Evolutionary conservation across 1,284 basidiomycete species (phyloP).

Genomic region (Malassezia brasiliensis): DNA sequence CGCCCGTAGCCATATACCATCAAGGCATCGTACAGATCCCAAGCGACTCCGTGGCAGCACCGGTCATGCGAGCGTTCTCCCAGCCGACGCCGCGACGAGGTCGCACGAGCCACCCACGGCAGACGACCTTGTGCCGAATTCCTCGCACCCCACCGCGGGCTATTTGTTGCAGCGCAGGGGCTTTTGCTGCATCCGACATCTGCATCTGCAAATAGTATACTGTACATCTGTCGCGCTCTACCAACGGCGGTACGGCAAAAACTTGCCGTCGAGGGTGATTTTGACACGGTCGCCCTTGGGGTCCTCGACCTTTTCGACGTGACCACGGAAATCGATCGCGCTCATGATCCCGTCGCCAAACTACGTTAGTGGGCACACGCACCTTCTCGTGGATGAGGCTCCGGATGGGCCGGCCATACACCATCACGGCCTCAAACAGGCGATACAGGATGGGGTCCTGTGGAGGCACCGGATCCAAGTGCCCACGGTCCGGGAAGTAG

Average conservation of each 20-base stretch:
- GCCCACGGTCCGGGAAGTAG: slow-evolving; percentile 30
- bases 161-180: too few species aligned
- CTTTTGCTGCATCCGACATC: too few species aligned
- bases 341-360: slow-evolving; percentile 40
- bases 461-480: slow-evolving; percentile 32
- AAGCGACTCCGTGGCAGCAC: too few species aligned
- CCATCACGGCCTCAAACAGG: slow-evolving; percentile 29
- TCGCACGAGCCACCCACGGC: too few species aligned
- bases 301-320: slow-evolving; percentile 33
- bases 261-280: slow-evolving; percentile 42
- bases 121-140: too few species aligned
- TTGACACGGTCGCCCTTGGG: slow-evolving; percentile 36
- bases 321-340: slow-evolving; percentile 40
- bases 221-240: slow-evolving; percentile 1
- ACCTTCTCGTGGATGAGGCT: slow-evolving; percentile 45
- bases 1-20: slow-evolving; percentile 40
- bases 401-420: slow-evolving; percentile 39
- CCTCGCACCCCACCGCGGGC: too few species aligned
- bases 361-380: slow-evolving; percentile 16
- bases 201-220: too few species aligned
- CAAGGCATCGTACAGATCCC: slow-evolving; percentile 28
- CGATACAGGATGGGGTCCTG: slow-evolving; percentile 28
- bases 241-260: slow-evolving; percentile 33
- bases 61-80: too few species aligned
- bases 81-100: too few species aligned